Conservation (phyloP, 768 basidiomycete species). For the Boletus sp. region DNA sequence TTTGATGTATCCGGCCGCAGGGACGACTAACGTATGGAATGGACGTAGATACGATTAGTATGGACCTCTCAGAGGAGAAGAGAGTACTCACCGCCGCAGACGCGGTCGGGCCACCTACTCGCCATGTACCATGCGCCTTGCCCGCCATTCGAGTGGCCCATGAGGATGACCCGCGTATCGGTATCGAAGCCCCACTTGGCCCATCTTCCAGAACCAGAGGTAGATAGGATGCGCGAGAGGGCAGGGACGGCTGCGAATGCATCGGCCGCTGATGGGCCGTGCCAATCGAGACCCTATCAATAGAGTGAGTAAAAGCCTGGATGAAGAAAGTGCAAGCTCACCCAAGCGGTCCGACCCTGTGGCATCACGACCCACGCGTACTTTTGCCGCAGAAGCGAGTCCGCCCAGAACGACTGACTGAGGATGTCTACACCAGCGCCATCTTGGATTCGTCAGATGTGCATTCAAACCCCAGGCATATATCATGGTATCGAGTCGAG, state of each 20-base stretch:
- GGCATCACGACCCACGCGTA: slow-evolving; percentile 79
- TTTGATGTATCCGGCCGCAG: slow-evolving; percentile 83
- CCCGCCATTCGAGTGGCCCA: slow-evolving; percentile 93
- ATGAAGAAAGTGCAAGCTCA: slow-evolving; percentile 26
- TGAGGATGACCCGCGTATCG: slow-evolving; percentile 53
- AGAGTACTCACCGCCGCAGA: slow-evolving; percentile 52
- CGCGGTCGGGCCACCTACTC: slow-evolving; percentile 72
- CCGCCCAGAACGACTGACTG: slow-evolving; percentile 53
- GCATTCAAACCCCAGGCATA: not conserved
- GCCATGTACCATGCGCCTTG: slow-evolving; percentile 86
- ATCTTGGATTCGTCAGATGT: slow-evolving; percentile 44
- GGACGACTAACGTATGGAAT: slow-evolving; percentile 47
- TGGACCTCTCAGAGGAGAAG: not conserved
- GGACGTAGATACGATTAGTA: not conserved
- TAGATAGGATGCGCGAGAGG: slow-evolving; percentile 46
- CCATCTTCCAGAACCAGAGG: slow-evolving; percentile 34
- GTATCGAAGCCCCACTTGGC: slow-evolving; percentile 38
- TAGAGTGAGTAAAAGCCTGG: not conserved
- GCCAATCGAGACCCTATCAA: slow-evolving; percentile 86
- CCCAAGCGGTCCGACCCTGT: slow-evolving; percentile 84
- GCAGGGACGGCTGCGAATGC: slow-evolving; percentile 64
- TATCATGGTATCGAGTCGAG: not conserved
- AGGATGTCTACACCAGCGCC: slow-evolving; percentile 84
- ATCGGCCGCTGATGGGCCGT: slow-evolving; percentile 75
- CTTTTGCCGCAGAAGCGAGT: slow-evolving; percentile 56